Conservation (phyloP, 2,329 filamentous ascomycete genomes). For the Alternaria burnsii region DNA sequence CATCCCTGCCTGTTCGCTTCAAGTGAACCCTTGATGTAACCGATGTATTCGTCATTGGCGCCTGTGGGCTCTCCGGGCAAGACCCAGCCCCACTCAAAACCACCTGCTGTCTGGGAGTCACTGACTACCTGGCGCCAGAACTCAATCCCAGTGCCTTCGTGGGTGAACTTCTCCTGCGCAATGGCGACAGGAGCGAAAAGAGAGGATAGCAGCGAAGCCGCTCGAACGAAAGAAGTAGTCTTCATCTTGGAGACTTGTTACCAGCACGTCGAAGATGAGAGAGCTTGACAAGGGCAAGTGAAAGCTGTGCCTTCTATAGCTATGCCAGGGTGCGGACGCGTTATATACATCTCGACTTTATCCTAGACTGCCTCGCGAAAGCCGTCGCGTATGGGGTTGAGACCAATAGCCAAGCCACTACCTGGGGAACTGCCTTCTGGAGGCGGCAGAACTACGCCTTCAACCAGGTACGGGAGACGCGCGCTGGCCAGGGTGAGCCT, state of each 20-base stretch:
- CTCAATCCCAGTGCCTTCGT: conserved; percentile 42
- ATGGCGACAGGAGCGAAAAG: conserved; percentile 40
- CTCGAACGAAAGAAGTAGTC: conserved; percentile 43
- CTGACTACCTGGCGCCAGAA: conserved; percentile 42
- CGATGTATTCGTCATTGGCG: conserved; percentile 49
- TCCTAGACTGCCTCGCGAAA: conserved; percentile 28
- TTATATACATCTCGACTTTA: conserved; percentile 44
- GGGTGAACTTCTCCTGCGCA: conserved; percentile 45
- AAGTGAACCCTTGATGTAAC: conserved; percentile 46
- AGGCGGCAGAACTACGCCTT: conserved; percentile 29
- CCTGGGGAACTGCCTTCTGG: conserved; percentile 26
- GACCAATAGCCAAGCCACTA: conserved; percentile 31
- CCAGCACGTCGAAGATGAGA: conserved; percentile 28
- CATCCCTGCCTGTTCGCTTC: conserved; percentile 42
- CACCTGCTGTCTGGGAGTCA: conserved; percentile 40
- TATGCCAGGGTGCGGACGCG: conserved; percentile 28
- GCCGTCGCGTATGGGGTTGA: conserved; percentile 23
- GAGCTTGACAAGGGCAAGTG: conserved; percentile 33
- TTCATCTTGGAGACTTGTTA: conserved; percentile 44
- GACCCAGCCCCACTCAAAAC: conserved; percentile 48
- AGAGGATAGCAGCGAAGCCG: conserved; percentile 50
- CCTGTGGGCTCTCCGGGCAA: conserved; percentile 35
- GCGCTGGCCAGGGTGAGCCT: conserved; percentile 24
- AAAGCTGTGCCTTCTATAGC: conserved; percentile 30
- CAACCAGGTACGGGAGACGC: conserved; percentile 41